These are phyloP conservation scores for Fusarium sp. DNA, from an alignment of 2,329 filamentous ascomycete genomes.

Conservation along the genomic window DNA sequence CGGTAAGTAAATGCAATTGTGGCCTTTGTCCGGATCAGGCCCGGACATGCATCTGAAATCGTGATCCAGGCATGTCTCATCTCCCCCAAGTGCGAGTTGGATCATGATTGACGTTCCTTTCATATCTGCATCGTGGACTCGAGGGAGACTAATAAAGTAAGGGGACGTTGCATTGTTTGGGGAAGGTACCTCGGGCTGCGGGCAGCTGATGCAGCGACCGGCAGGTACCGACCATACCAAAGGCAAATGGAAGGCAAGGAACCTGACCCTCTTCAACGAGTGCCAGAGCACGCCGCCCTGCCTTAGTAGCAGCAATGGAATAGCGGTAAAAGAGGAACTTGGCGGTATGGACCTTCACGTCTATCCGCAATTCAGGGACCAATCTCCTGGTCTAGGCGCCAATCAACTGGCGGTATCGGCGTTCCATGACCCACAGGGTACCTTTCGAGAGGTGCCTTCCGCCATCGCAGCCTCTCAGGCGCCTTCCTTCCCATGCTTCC, in stretches of 20 bases:
- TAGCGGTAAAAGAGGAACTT: slow-evolving; percentile 34
- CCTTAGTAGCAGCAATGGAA: slow-evolving; percentile 14
- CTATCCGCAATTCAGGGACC: slow-evolving; percentile 35
- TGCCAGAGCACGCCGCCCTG: background rate
- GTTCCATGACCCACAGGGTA: slow-evolving; percentile 18
- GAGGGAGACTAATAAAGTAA: slow-evolving; percentile 32
- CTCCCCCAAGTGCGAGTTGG: slow-evolving; percentile 14
- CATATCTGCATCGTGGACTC: slow-evolving; percentile 30
- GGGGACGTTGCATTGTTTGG: slow-evolving; percentile 33
- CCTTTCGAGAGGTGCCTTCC: slow-evolving; percentile 26
- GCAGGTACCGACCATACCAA: slow-evolving; percentile 21
- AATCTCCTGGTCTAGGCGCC: slow-evolving; percentile 21
- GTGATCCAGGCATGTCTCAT: slow-evolving; percentile 26
- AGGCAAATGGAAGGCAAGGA: background rate
- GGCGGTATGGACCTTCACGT: slow-evolving; percentile 26
- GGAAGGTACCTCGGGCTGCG: slow-evolving; percentile 21
- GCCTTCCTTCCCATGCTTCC: slow-evolving; percentile 21
- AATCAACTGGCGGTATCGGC: slow-evolving; percentile 19
- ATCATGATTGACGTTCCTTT: slow-evolving; percentile 36
- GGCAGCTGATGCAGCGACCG: slow-evolving; percentile 1
- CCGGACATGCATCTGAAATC: slow-evolving; percentile 22
- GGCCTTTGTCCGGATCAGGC: slow-evolving; percentile 26
- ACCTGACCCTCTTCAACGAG: background rate
- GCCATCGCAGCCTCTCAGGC: slow-evolving; percentile 34
- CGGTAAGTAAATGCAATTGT: slow-evolving; percentile 11